Evolutionary conservation across 208 protist genomes (phyloP).

Genomic region (Trypanosoma theileri): DNA sequence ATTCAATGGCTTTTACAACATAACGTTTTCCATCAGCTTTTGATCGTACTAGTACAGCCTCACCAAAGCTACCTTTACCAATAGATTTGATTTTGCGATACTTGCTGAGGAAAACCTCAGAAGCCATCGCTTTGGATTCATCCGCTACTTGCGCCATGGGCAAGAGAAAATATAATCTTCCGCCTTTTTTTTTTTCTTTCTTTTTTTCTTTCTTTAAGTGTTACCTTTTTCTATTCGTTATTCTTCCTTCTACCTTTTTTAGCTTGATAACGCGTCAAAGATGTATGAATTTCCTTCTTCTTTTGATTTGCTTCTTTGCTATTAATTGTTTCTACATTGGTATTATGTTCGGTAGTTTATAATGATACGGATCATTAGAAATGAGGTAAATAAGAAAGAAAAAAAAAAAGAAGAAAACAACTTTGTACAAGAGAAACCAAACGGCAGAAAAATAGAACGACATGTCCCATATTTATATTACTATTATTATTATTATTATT

Average conservation of each 20-base stretch:
- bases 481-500: not conserved
- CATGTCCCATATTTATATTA: not conserved
- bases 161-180: slow-evolving; percentile 13
- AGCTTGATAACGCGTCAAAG: too few species aligned
- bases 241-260: not conserved
- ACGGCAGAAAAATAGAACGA: slow-evolving; percentile 2
- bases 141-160: slow-evolving; percentile 61
- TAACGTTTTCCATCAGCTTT: slow-evolving; percentile 89
- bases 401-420: too few species aligned
- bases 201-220: not conserved
- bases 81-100: slow-evolving; percentile 89
- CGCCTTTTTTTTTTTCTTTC: slow-evolving; percentile 5
- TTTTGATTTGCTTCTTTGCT: too few species aligned
- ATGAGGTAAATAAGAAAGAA: not conserved
- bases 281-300: too few species aligned
- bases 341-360: too few species aligned
- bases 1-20: slow-evolving; percentile 92
- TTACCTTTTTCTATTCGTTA: slow-evolving; percentile 13
- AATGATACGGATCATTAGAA: not conserved
- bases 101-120: slow-evolving; percentile 80
- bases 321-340: too few species aligned
- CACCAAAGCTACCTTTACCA: slow-evolving; percentile 92
- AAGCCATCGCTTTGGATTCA: slow-evolving; percentile 74
- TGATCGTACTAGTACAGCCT: slow-evolving; percentile 89
- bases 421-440: too few species aligned